Base-by-base conservation (phyloP, 2,329 filamentous ascomycete species). In the Stagonosporopsis chrysanthemi region DNA sequence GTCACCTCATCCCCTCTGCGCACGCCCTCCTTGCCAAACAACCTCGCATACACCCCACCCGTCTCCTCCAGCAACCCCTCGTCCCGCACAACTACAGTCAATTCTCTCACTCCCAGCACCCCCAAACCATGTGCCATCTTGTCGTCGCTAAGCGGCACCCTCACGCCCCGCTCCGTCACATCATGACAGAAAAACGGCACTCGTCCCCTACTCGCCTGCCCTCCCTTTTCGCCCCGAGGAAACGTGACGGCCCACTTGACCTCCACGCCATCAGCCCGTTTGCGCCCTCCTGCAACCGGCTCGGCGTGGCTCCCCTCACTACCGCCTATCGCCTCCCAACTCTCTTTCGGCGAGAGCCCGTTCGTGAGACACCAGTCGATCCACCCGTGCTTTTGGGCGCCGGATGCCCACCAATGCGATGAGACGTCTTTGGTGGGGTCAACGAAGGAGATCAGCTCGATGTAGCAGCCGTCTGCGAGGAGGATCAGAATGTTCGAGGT, bases 381-480 rank as follows among this genome's bases (percentile, higher is more conserved):
- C 88, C 61, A 89, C 2, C 72, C 80, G 39, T 84, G 77, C 3
- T 84, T 83, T 29, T 81, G 80, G 0, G 73, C 62, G 9, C 83
- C 80, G 9, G 44, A 40, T 0, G 55, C 49, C 88, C 87, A 90
- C 67, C 83, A 83, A 66, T 90, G 86, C 1, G 33, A 40, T 75
- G 73, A 6, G 67, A 67, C 3, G 82, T 78, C 6, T 73, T 64
- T 4, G 31, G 73, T 69, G 39, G 78, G 80, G 19, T 83, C 71
- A 45, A 85, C 77, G 69, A 89, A 90, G 36, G 85, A 82, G 58
- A 89, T 87, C 47, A 90, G 77, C 68, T 90, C 88, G 50, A 90
- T 77, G 74, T 90, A 90, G 22, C 82, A 82, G 28, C 88, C 88
- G 63, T 90, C 87, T 24, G 78, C 66, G 57, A 90, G 83, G 14